Evolutionary conservation across 2,329 filamentous ascomycete genomes (phyloP).

Genomic region (Aspergillus cejpii): DNA sequence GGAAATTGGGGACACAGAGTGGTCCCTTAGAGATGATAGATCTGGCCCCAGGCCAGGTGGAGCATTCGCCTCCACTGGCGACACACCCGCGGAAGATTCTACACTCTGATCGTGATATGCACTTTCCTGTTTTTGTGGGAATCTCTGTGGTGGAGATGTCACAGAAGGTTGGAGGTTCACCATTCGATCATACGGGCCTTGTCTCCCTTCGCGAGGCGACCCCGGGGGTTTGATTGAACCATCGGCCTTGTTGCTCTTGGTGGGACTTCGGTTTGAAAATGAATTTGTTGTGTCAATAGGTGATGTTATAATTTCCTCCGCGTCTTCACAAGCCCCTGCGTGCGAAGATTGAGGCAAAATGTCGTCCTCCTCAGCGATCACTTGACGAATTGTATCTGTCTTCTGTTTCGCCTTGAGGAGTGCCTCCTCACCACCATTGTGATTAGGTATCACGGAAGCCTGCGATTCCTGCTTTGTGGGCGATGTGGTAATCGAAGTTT

Average conservation of each 20-base stretch:
- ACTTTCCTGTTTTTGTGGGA: constrained; percentile 17
- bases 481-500: constrained; percentile 43
- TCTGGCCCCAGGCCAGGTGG: constrained; percentile 64
- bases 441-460: constrained; percentile 22
- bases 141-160: constrained; percentile 27
- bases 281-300: constrained; percentile 18
- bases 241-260: constrained; percentile 13
- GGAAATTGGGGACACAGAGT: constrained; percentile 53
- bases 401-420: constrained; percentile 17
- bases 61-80: constrained; percentile 47
- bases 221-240: constrained; percentile 20
- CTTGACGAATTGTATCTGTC: constrained; percentile 32
- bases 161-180: constrained; percentile 17
- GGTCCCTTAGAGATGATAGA: constrained; percentile 62
- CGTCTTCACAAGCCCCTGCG: constrained; percentile 16
- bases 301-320: constrained; percentile 16
- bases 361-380: constrained; percentile 27
- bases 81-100: constrained; percentile 63
- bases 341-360: constrained; percentile 18
- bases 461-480: constrained; percentile 38
- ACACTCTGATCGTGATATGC: constrained; percentile 47
- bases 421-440: constrained; percentile 18
- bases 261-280: constrained; percentile 21
- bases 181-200: constrained; percentile 5
- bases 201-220: constrained; percentile 7